phyloP scores from a whole-genome alignment of 1,284 basidiomycete species.

The Pyrrhoderma lamaoense region DNA sequence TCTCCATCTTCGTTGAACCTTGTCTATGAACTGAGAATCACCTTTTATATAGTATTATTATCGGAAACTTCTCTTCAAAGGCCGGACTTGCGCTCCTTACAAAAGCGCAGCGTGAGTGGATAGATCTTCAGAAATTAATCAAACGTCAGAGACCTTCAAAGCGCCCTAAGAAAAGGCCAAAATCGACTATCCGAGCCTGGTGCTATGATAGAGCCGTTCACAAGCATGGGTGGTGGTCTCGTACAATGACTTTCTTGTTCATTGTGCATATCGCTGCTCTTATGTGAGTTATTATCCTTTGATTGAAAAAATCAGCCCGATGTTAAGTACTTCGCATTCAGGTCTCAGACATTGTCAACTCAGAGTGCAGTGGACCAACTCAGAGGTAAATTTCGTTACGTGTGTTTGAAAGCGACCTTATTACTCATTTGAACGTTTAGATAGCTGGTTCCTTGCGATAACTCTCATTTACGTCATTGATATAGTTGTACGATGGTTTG shows the following conservation, averaged over 20 bases:
- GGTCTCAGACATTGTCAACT: constrained; percentile 75
- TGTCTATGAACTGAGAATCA: neutral
- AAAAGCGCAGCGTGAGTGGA: constrained; percentile 90
- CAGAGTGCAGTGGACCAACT: constrained; percentile 50
- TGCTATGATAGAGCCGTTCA: constrained; percentile 87
- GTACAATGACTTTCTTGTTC: constrained; percentile 78
- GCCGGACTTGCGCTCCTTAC: constrained; percentile 84
- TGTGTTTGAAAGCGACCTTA: constrained; percentile 23
- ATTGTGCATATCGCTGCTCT: constrained; percentile 80
- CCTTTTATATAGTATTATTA: constrained; percentile 68
- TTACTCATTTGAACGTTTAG: constrained; percentile 33
- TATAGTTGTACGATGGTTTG: constrained; percentile 70
- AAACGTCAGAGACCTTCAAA: constrained; percentile 83
- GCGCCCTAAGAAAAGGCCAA: constrained; percentile 59
- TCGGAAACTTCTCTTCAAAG: constrained; percentile 85
- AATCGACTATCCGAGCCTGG: constrained; percentile 63
- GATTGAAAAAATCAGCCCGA: neutral
- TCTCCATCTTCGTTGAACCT: neutral
- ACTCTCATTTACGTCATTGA: constrained; percentile 76
- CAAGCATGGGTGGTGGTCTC: constrained; percentile 94
- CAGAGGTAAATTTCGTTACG: constrained; percentile 45
- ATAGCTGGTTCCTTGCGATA: constrained; percentile 72
- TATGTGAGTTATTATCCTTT: constrained; percentile 49
- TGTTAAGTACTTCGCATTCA: constrained; percentile 30
- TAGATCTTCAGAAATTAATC: constrained; percentile 87